Evolutionary conservation across 2,329 filamentous ascomycete species (phyloP), one percentile per base, ranked within the genome.

Genomic region (Alternaria panax): DNA sequence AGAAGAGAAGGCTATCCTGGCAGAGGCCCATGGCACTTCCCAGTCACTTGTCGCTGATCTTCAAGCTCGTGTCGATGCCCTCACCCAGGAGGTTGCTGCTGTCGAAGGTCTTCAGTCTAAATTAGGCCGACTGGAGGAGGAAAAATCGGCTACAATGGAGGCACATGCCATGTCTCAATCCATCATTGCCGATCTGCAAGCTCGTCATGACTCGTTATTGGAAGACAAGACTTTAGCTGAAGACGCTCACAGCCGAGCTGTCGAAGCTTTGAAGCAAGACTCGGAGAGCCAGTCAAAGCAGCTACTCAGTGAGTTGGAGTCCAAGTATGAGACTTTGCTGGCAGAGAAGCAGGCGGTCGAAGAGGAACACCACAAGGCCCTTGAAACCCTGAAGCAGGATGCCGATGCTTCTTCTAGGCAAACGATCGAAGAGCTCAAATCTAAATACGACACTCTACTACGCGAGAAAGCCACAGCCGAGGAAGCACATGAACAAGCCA

Each of bases 201-300:
- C 68, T 3, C 70, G 69, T 20, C 67, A 75, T 43, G 70, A 75
- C 46, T 64, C 62, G 20, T 59, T 77, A 0, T 41, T 73, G 6
- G 68, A 70, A 48, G 74, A 76, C 14, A 77, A 73, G 60, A 72
- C 66, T 0, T 52, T 61, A 16, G 71, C 70, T 5, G 70, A 76
- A 53, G 70, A 76, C 32, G 65, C 71, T 5, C 74, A 78, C 25
- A 62, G 51, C 36, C 67, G 65, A 18, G 69, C 72, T 0, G 56
- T 78, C 22, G 71, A 75, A 27, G 62, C 70, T 14, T 46, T 77
- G 50, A 76, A 75, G 56, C 52, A 70, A 36, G 70, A 76, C 8
- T 74, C 71, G 9, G 71, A 75, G 5, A 66, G 62, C 36, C 50
- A 64, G 5, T 69, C 71, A 1, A 75, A 72, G 47, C 62, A 71